phyloP scores from a whole-genome alignment of 2,329 filamentous ascomycete genomes.

The Aspergillus ochraceoroseus region DNA sequence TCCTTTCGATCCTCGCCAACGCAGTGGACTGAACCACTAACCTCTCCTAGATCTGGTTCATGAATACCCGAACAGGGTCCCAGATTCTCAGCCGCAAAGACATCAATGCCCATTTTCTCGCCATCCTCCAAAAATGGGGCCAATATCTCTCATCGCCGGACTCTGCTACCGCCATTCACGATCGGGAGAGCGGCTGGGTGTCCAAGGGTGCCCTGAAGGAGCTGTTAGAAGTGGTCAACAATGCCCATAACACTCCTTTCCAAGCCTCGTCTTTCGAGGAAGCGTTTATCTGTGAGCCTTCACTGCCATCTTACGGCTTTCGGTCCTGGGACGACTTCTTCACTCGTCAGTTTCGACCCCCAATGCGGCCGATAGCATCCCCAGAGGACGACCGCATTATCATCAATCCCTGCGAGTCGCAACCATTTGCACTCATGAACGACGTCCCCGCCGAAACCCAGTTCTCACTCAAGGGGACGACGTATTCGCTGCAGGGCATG shows the following conservation, averaged over 20 bases:
- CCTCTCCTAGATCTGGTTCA: too few relatives aligned
- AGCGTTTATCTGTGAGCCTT: constrained; percentile 20
- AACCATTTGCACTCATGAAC: constrained; percentile 50
- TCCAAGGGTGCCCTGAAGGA: constrained; percentile 48
- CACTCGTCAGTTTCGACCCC: constrained; percentile 53
- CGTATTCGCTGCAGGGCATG: constrained; percentile 63
- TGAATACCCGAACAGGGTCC: too few relatives aligned
- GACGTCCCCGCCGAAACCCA: constrained; percentile 53
- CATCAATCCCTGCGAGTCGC: constrained; percentile 62
- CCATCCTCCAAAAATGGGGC: constrained; percentile 53
- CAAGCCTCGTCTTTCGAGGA: constrained; percentile 42
- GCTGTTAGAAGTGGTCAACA: constrained; percentile 14
- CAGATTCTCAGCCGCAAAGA: too few relatives aligned
- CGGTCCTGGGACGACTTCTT: constrained; percentile 69
- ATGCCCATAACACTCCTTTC: constrained; percentile 15
- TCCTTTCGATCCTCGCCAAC: too few relatives aligned
- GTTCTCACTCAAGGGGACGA: constrained; percentile 67
- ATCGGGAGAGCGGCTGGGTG: constrained; percentile 52
- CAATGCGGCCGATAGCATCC: constrained; percentile 55
- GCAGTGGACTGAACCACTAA: too few relatives aligned
- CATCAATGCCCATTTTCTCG: constrained; percentile 51
- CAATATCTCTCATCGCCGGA: constrained; percentile 49
- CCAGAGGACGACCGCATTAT: constrained; percentile 50
- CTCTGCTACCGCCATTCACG: constrained; percentile 50
- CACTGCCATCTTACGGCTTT: constrained; percentile 46